Conservation (phyloP, 2,329 filamentous ascomycete genomes). For the Beauveria brongniartii region DNA sequence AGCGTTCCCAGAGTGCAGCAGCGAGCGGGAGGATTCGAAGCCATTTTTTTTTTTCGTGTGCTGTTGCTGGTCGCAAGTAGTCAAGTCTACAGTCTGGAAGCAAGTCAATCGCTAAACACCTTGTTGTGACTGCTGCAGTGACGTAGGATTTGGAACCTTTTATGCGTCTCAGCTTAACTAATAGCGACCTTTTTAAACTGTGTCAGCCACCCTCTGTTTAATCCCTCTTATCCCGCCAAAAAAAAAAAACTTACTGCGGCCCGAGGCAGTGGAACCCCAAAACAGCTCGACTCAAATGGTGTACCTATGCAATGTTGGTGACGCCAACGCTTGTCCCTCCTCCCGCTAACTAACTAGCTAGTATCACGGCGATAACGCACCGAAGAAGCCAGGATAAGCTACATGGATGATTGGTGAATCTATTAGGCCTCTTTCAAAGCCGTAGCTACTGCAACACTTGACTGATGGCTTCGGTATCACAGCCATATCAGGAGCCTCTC, state of each 20-base stretch:
- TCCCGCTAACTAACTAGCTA: not conserved
- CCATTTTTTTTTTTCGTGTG: conserved; percentile 30
- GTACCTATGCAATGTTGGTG: not conserved
- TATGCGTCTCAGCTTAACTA: not conserved
- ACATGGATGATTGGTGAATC: too few relatives aligned
- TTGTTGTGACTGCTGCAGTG: not conserved
- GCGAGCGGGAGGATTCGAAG: conserved; percentile 41
- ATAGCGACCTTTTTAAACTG: not conserved
- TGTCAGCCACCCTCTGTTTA: not conserved
- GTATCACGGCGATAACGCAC: too few relatives aligned
- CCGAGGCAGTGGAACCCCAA: not conserved
- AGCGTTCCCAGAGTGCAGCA: conserved; percentile 47
- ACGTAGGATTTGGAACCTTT: not conserved
- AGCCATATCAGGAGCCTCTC: not conserved
- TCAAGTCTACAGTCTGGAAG: not conserved
- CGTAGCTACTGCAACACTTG: too few relatives aligned
- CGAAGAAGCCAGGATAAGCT: not conserved
- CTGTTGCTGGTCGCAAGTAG: not conserved
- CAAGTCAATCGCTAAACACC: not conserved
- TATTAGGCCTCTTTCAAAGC: too few relatives aligned
- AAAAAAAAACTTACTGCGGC: not conserved
- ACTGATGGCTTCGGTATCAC: too few relatives aligned
- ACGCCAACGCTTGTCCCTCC: not conserved
- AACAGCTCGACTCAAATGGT: not conserved
- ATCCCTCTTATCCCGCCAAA: not conserved